A percentile compares a stretch with the other conserved stretches of the same genome.
Evolutionary conservation across 306 rosid genomes (phyloP).

Genomic region (Malus domestica): DNA sequence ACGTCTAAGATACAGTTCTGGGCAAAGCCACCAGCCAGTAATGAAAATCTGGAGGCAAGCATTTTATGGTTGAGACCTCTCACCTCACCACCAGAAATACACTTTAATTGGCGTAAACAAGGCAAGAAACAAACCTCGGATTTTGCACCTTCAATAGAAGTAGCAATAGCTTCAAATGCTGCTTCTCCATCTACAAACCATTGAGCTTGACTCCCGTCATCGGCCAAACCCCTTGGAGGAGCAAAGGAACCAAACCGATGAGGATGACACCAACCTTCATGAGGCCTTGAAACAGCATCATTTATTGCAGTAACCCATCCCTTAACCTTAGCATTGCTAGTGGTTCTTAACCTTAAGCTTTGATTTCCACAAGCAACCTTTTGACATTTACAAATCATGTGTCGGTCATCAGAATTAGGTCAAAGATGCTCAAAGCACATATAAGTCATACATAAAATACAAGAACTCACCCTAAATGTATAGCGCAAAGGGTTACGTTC

Average conservation of each 20-base stretch:
- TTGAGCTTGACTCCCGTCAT: slow-evolving; percentile 43
- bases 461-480: slow-evolving; percentile 26
- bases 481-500: slow-evolving; percentile 35
- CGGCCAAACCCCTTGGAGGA: slow-evolving; percentile 38
- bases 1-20: slow-evolving; percentile 43
- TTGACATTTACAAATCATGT: neutral
- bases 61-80: neutral
- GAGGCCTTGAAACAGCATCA: slow-evolving; percentile 31
- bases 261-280: slow-evolving; percentile 43
- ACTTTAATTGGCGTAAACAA: neutral
- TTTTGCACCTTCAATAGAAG: slow-evolving; percentile 38
- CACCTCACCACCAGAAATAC: neutral
- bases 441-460: neutral
- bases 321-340: slow-evolving; percentile 32
- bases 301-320: slow-evolving; percentile 37
- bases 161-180: slow-evolving; percentile 47
- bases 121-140: slow-evolving; percentile 28
- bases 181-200: slow-evolving; percentile 45
- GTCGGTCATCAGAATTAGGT: neutral
- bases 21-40: slow-evolving; percentile 59
- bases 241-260: slow-evolving; percentile 42
- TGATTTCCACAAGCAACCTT: slow-evolving; percentile 36
- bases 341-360: slow-evolving; percentile 31
- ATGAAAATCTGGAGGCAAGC: slow-evolving; percentile 33
- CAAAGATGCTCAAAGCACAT: neutral